These are phyloP conservation scores for Isabelozyma gotoi DNA, from an alignment of 805 yeast species.

Conservation along the genomic window DNA sequence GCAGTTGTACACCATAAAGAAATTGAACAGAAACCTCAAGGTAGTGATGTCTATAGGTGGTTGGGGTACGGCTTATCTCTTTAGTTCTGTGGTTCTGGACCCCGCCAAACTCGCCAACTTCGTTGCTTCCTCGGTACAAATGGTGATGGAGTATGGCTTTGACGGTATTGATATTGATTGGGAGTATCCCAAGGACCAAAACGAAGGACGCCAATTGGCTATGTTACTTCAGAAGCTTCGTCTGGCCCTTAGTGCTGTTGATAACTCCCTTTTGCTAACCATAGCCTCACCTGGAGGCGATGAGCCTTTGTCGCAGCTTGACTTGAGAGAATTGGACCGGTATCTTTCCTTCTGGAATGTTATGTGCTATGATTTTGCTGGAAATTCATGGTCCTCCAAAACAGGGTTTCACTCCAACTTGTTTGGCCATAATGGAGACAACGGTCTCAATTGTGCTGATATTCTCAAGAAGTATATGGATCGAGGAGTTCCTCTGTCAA, in stretches of 20 bases:
- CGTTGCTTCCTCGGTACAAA: slow-evolving; percentile 45
- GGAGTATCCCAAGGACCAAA: slow-evolving; percentile 71
- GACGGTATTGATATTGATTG: slow-evolving; percentile 95
- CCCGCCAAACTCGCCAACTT: slow-evolving; percentile 40
- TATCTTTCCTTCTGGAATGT: slow-evolving; percentile 73
- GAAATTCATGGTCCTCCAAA: slow-evolving; percentile 60
- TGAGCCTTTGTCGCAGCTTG: slow-evolving; percentile 42
- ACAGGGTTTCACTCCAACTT: slow-evolving; percentile 71
- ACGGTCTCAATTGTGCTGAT: slow-evolving; percentile 45
- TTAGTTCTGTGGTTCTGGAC: slow-evolving; percentile 27
- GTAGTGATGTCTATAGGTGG: slow-evolving; percentile 85
- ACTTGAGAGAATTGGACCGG: slow-evolving; percentile 54
- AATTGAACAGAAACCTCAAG: slow-evolving; percentile 41
- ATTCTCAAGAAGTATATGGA: slow-evolving; percentile 46
- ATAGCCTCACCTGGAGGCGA: slow-evolving; percentile 75
- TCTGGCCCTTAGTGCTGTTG: slow-evolving; percentile 28
- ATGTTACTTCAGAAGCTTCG: slow-evolving; percentile 43
- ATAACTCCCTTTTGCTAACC: slow-evolving; percentile 48
- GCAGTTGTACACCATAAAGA: slow-evolving; percentile 49
- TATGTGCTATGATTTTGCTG: slow-evolving; percentile 90
- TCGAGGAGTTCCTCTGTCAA: slow-evolving; percentile 44
- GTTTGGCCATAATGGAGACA: slow-evolving; percentile 44
- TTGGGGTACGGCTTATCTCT: slow-evolving; percentile 50
- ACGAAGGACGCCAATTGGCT: slow-evolving; percentile 47
- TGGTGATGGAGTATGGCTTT: slow-evolving; percentile 58